Conservation (phyloP, 2,329 filamentous ascomycete species). For the Ascochyta pisi region DNA sequence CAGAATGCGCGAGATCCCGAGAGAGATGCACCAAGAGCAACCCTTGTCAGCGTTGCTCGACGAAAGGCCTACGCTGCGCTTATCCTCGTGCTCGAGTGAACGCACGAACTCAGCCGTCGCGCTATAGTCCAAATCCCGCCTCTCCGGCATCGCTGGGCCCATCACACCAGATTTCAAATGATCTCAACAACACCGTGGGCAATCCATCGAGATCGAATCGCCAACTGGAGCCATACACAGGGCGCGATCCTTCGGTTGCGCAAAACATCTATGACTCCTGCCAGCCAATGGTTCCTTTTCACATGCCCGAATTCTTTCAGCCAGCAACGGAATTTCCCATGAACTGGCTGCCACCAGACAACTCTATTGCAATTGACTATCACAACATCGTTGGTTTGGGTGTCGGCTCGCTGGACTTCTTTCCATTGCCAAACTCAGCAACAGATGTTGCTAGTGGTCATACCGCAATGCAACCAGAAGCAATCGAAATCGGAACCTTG, state of each 20-base stretch:
- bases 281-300: not conserved
- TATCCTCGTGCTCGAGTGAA: slow-evolving; percentile 6
- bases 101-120: not conserved
- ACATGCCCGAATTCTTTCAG: not conserved
- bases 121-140: not conserved
- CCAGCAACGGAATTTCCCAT: slow-evolving; percentile 10
- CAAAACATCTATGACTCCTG: not conserved
- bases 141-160: no score
- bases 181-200: no score
- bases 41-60: slow-evolving; percentile 14
- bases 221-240: no score
- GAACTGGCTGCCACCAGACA: slow-evolving; percentile 17
- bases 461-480: not conserved
- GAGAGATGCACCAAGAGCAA: slow-evolving; percentile 14
- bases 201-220: no score
- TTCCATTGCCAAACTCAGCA: slow-evolving; percentile 1
- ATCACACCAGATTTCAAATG: no score
- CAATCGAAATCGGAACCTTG: no score
- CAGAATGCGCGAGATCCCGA: slow-evolving; percentile 14
- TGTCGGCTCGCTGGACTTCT: slow-evolving; percentile 10
- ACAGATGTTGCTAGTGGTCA: not conserved
- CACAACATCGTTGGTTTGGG: slow-evolving; percentile 16
- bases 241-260: no score
- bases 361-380: slow-evolving; percentile 17
- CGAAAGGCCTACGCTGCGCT: slow-evolving; percentile 11